phyloP scores from a whole-genome alignment of 2,329 filamentous ascomycete genomes.

The Whalleya microplaca region DNA sequence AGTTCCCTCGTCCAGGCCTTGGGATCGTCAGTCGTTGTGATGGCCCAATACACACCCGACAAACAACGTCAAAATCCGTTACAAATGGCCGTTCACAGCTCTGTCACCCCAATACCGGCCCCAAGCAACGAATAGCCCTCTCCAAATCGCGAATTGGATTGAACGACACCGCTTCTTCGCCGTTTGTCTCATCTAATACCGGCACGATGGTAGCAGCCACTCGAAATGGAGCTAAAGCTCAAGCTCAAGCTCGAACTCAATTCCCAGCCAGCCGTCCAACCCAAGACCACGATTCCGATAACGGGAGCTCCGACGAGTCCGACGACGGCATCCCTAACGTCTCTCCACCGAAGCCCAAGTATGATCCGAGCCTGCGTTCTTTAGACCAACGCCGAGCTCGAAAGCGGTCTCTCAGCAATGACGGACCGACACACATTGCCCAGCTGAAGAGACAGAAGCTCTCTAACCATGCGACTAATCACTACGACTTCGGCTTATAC shows the following conservation, averaged over 20 bases:
- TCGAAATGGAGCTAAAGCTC: conserved; percentile 13
- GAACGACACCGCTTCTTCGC: background rate
- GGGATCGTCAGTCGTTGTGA: background rate
- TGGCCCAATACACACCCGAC: too few species aligned
- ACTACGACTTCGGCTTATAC: background rate
- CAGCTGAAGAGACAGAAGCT: conserved; percentile 24
- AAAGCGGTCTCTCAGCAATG: background rate
- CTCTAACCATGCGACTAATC: conserved; percentile 8
- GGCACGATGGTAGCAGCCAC: conserved; percentile 20
- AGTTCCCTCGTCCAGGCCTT: background rate
- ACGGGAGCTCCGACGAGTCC: conserved; percentile 28
- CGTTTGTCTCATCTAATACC: background rate
- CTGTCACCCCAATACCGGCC: background rate
- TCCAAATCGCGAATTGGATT: background rate
- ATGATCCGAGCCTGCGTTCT: conserved; percentile 1
- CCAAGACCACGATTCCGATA: conserved; percentile 6
- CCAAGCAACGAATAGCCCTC: background rate
- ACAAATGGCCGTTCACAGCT: background rate
- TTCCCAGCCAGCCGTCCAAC: background rate
- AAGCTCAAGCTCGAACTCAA: conserved; percentile 2
- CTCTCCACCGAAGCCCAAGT: conserved; percentile 21
- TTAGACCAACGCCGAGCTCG: conserved; percentile 9
- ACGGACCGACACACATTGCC: background rate
- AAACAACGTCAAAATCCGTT: background rate
- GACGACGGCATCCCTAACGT: conserved; percentile 31